Evolutionary conservation across 208 protist species (phyloP).

Genomic region (Crithidia sp.): DNA sequence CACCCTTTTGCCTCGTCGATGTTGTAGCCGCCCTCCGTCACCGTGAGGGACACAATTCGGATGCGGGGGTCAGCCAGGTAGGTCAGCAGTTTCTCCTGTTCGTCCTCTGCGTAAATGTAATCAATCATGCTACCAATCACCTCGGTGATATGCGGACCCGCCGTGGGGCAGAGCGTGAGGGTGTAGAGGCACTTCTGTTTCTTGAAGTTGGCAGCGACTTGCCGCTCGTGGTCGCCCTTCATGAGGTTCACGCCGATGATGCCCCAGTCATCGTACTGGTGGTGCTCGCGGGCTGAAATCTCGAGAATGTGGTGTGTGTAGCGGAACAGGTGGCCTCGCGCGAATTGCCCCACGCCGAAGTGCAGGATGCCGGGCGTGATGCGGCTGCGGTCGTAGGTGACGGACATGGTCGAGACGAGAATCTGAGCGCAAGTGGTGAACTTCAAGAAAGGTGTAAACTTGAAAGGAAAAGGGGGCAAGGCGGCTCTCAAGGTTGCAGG

Average conservation of each 20-base stretch:
- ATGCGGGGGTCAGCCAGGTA: constrained; percentile 40
- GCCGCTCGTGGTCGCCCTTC: constrained; percentile 25
- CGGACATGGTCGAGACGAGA: constrained; percentile 16
- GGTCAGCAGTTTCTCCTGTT: constrained; percentile 32
- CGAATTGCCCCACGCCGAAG: constrained; percentile 48
- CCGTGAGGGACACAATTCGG: constrained; percentile 45
- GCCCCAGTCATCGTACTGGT: constrained; percentile 34
- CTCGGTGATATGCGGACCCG: constrained; percentile 23
- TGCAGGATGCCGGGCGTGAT: constrained; percentile 40
- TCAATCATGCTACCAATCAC: constrained; percentile 40
- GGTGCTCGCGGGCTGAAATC: constrained; percentile 27
- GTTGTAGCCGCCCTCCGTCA: constrained; percentile 62
- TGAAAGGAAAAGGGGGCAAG: neutral
- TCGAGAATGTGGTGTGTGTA: constrained; percentile 46
- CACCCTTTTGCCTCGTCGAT: constrained; percentile 41
- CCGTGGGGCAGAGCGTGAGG: constrained; percentile 38
- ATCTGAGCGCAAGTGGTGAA: neutral
- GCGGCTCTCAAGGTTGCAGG: too few relatives aligned
- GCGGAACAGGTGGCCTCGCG: constrained; percentile 37
- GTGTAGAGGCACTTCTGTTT: constrained; percentile 51
- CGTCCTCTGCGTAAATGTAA: constrained; percentile 39
- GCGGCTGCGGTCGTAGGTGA: constrained; percentile 34
- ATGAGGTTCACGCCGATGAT: constrained; percentile 44
- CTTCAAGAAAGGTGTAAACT: neutral
- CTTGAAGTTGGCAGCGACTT: constrained; percentile 43